Base-by-base conservation (phyloP, 345 rosid species). In the Pseudoturritis turrita region DNA sequence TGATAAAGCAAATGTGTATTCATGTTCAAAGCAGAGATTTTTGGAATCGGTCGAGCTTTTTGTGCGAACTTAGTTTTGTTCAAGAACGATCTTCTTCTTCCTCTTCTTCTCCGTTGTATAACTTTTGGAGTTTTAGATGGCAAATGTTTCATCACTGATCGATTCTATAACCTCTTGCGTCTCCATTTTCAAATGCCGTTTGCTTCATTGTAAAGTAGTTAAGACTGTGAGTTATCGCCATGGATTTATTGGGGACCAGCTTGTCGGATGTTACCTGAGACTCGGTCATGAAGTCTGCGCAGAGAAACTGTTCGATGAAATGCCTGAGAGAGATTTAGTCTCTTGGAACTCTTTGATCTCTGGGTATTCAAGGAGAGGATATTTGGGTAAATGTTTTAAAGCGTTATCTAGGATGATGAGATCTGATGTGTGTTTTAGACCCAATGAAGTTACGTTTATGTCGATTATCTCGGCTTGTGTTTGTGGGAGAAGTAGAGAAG, bases 271-370 rank as follows among this genome's bases (percentile, higher is more conserved):
- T 25, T 88, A 88, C 51, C 10, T 46, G 5, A 80, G 71, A 55
- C 6, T 83, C 52, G 90, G 87, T 3, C 56, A 62, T 19, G 61
- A 60, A 9, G 72, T 80, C 10, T 81, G 77, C 22, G 90, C 87
- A 10, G 61, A 58, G 70, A 71, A 81, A 22, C 21, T 81, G 84
- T 87, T 89, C 79, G 89, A 82, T 70, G 88, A 89, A 88, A 81
- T 88, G 81, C 83, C 92, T 49, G 63, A 69, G 0, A 84, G 73
- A 65, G 95, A 90, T 74, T 49, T 83, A 45, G 69, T 79, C 36
- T 88, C 92, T 17, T 88, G 95, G 88, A 91, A 91, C 78, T 88
- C 89, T 28, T 74, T 88, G 18, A 79, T 87, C 33, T 81, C 88
- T 2, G 84, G 85, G 44, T 81, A 76, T 73, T 82, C 85, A 10